Evolutionary conservation across 306 rosid genomes (phyloP).

Genomic region (Fagus sylvatica): DNA sequence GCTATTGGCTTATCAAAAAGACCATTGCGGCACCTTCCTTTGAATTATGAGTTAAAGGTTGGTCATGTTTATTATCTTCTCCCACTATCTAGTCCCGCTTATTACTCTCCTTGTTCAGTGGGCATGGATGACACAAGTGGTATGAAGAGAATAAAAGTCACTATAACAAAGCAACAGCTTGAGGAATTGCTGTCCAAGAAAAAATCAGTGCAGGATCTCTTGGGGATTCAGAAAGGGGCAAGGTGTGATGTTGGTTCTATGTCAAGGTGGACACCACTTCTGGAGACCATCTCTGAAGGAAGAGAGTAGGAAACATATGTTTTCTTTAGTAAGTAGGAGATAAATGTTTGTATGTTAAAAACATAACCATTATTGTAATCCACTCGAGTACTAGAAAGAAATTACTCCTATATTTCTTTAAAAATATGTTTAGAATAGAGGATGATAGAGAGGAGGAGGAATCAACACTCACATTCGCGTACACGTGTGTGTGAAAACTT

Average conservation of each 20-base stretch:
- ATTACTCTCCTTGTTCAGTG: not conserved
- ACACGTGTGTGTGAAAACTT: no score
- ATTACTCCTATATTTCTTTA: not conserved
- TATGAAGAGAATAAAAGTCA: not conserved
- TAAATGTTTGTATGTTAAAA: not conserved
- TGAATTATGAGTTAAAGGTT: not conserved
- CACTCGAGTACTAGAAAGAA: not conserved
- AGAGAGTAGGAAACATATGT: not conserved
- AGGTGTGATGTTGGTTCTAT: not conserved
- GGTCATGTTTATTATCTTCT: not conserved
- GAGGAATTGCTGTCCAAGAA: not conserved
- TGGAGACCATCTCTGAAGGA: conserved; percentile 1
- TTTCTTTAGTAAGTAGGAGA: not conserved
- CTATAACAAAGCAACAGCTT: not conserved
- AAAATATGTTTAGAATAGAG: no score
- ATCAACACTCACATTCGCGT: no score
- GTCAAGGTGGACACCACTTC: not conserved
- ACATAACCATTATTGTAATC: not conserved
- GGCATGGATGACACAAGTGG: not conserved
- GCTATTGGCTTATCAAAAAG: not conserved
- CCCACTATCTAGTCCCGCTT: not conserved
- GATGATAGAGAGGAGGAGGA: no score
- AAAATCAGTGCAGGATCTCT: not conserved
- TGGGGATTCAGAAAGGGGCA: not conserved
- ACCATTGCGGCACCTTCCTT: not conserved